phyloP scores from a whole-genome alignment of 192 early-diverging fungal genomes.

The Backusella psychrophila region DNA sequence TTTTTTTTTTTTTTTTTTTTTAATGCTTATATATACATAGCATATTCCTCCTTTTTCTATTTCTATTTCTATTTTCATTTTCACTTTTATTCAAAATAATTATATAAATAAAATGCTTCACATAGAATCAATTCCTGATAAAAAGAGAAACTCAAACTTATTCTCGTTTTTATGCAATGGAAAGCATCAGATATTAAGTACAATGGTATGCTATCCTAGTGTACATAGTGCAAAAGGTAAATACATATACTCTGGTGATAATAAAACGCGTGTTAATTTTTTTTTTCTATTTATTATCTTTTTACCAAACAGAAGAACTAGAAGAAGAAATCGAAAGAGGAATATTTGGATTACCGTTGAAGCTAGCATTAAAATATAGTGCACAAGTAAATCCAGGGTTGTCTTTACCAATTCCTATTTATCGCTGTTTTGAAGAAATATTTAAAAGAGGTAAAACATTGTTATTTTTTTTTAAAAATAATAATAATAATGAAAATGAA shows the following conservation, averaged over 20 bases:
- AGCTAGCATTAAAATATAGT: conserved; percentile 23
- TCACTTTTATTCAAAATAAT: not conserved
- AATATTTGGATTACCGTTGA: conserved; percentile 23
- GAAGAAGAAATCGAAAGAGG: not conserved
- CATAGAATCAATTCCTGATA: not conserved
- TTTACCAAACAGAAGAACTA: not conserved
- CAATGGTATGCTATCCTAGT: not conserved
- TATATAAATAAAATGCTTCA: conserved; percentile 9
- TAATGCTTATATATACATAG: too few relatives aligned
- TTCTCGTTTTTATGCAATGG: conserved; percentile 18
- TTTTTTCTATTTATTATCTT: not conserved
- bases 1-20: not conserved
- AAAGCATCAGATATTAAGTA: conserved; percentile 17
- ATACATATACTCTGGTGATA: not conserved
- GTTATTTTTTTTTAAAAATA: not conserved
- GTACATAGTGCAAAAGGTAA: not conserved
- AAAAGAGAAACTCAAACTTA: conserved; percentile 14
- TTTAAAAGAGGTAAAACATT: conserved; percentile 20
- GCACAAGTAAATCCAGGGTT: conserved; percentile 5
- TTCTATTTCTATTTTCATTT: not conserved
- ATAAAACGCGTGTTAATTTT: not conserved
- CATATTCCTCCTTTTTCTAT: conserved; percentile 8
- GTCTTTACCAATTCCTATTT: conserved; percentile 21
- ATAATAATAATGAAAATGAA: not conserved
- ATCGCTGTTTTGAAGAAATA: conserved; percentile 30